Evolutionary conservation across 768 basidiomycete genomes (phyloP).

Genomic region (Boletus pseudo-olivaceus): DNA sequence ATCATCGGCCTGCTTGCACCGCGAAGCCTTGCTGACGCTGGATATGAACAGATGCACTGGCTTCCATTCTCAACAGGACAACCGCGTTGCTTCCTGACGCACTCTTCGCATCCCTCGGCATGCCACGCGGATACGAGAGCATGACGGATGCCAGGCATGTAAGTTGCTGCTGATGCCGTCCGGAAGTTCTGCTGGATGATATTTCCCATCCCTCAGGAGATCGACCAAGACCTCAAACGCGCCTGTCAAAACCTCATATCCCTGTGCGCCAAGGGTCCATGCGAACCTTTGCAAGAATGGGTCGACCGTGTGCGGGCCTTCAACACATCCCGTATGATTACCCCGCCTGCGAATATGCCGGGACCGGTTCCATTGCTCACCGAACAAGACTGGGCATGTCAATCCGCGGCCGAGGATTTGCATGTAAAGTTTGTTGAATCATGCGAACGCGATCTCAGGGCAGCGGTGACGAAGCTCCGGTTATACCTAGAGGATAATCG

Average conservation of each 20-base stretch:
- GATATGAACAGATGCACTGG: conserved; percentile 24
- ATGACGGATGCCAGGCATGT: conserved; percentile 75
- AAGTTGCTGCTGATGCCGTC: conserved; percentile 15
- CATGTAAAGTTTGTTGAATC: conserved; percentile 54
- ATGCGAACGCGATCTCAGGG: conserved; percentile 53
- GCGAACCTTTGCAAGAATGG: conserved; percentile 62
- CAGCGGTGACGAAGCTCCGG: conserved; percentile 55
- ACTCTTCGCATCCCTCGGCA: conserved; percentile 66
- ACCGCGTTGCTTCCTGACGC: conserved; percentile 57
- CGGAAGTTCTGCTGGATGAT: neutral
- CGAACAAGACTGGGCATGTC: conserved; percentile 49
- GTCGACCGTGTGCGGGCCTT: conserved; percentile 46
- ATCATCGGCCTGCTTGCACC: neutral
- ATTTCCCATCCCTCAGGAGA: conserved; percentile 49
- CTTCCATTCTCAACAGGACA: conserved; percentile 32
- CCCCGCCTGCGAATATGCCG: conserved; percentile 17
- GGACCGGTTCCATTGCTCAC: conserved; percentile 25
- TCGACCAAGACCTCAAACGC: conserved; percentile 80
- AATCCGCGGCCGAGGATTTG: conserved; percentile 44
- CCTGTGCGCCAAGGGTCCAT: conserved; percentile 53
- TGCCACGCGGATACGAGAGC: conserved; percentile 57
- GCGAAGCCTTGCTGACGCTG: neutral
- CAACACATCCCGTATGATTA: conserved; percentile 21
- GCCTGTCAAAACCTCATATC: conserved; percentile 84
- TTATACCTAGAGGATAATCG: conserved; percentile 79